A percentile compares a stretch with the other conserved stretches of the same genome.
Evolutionary conservation across 208 protist species (phyloP).

Genomic region (Tritrichomonas musculus): DNA sequence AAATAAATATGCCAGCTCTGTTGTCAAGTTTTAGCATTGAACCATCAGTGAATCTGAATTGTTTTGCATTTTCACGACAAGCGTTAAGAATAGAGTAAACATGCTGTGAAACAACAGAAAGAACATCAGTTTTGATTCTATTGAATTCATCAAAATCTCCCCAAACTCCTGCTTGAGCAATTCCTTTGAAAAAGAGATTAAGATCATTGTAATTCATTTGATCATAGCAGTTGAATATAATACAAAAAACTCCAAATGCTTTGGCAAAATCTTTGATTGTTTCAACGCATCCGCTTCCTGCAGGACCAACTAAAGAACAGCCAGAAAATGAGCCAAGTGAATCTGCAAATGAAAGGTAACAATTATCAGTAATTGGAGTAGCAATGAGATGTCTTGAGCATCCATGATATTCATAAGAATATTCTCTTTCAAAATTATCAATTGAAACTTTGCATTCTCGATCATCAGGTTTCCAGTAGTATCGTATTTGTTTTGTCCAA

Average conservation of each 20-base stretch:
- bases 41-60: slow-evolving; percentile 69
- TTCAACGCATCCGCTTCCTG: slow-evolving; percentile 66
- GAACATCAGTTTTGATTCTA: slow-evolving; percentile 68
- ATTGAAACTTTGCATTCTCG: slow-evolving; percentile 58
- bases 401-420: slow-evolving; percentile 69
- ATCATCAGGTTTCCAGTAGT: slow-evolving; percentile 65
- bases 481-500: slow-evolving; percentile 67
- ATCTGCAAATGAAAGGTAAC: slow-evolving; percentile 68
- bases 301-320: slow-evolving; percentile 68
- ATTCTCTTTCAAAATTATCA: slow-evolving; percentile 65
- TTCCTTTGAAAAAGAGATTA: slow-evolving; percentile 69
- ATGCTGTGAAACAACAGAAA: slow-evolving; percentile 72
- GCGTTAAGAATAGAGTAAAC: slow-evolving; percentile 62
- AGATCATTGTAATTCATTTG: slow-evolving; percentile 64
- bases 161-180: slow-evolving; percentile 71
- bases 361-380: slow-evolving; percentile 69
- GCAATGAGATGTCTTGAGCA: slow-evolving; percentile 66
- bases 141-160: slow-evolving; percentile 80
- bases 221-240: slow-evolving; percentile 78
- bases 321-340: slow-evolving; percentile 67
- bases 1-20: slow-evolving; percentile 87
- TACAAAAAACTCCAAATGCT: slow-evolving; percentile 66
- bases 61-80: slow-evolving; percentile 43
- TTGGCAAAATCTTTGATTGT: slow-evolving; percentile 75
- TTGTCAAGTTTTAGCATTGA: slow-evolving; percentile 51